phyloP scores from a whole-genome alignment of 345 rosid genomes.

The Angophora floribunda region DNA sequence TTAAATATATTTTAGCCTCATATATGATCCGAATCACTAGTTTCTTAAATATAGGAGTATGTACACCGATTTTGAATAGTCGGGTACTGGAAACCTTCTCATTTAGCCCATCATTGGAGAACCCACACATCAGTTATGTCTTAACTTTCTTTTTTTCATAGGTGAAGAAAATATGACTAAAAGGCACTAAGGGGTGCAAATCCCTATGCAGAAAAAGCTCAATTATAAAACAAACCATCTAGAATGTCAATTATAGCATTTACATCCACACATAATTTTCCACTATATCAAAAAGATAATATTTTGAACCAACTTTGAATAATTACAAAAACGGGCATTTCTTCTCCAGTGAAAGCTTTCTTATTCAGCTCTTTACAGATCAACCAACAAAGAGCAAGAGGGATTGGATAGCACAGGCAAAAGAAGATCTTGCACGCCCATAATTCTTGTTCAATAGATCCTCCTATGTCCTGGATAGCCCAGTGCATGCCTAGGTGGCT shows the following conservation, averaged over 20 bases:
- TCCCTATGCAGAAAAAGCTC: neutral
- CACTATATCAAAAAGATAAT: neutral
- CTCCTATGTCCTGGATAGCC: neutral
- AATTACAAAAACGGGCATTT: neutral
- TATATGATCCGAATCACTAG: neutral
- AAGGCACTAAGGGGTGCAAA: neutral
- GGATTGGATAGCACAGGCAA: neutral
- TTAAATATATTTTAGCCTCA: neutral
- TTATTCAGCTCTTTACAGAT: neutral
- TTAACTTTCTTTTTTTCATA: neutral
- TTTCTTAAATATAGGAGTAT: neutral
- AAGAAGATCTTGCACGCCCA: neutral
- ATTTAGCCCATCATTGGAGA: neutral
- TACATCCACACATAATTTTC: neutral
- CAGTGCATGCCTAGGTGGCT: neutral
- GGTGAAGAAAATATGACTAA: neutral
- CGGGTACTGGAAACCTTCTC: neutral
- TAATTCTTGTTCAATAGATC: neutral
- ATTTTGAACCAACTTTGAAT: neutral
- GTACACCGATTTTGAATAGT: neutral
- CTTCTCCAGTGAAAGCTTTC: neutral
- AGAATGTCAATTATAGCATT: neutral
- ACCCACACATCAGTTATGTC: neutral
- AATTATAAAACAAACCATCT: neutral
- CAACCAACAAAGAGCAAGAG: neutral